Conservation (phyloP, 139 green algal species). For the Trebouxia sp. region DNA sequence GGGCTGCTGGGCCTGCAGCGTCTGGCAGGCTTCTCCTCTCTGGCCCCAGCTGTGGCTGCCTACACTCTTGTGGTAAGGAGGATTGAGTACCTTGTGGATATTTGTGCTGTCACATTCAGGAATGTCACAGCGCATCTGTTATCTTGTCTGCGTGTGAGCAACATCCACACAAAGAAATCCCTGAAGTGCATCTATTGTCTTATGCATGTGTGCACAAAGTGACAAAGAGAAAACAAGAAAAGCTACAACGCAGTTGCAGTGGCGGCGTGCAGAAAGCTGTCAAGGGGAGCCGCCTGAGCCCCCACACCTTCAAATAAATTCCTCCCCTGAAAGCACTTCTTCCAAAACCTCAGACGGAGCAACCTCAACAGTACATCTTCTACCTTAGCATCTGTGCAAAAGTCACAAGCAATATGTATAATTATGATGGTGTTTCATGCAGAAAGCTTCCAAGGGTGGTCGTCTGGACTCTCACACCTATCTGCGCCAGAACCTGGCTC, state of each 20-base stretch:
- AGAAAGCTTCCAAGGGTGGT: not conserved
- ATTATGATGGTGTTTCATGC: not conserved
- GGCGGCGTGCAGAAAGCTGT: not conserved
- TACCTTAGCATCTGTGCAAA: not conserved
- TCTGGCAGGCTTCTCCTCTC: slow-evolving; percentile 1
- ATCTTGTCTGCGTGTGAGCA: no score
- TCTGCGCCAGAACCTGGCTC: slow-evolving; percentile 15
- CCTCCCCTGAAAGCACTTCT: no score
- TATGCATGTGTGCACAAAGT: no score
- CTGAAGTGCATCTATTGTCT: no score
- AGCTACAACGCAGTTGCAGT: no score
- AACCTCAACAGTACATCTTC: not conserved
- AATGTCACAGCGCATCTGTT: no score
- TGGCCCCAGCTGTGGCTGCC: not conserved
- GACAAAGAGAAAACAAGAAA: no score
- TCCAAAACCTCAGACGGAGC: not conserved
- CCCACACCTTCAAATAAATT: not conserved
- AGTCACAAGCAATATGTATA: not conserved
- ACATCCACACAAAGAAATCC: no score
- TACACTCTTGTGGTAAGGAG: not conserved
- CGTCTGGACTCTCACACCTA: slow-evolving; percentile 20
- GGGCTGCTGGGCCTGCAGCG: not conserved
- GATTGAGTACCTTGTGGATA: no score
- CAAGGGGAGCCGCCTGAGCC: not conserved
- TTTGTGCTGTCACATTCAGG: not conserved